phyloP scores from a whole-genome alignment of 495 filamentous ascomycete genomes.

The Patellaria atrata region DNA sequence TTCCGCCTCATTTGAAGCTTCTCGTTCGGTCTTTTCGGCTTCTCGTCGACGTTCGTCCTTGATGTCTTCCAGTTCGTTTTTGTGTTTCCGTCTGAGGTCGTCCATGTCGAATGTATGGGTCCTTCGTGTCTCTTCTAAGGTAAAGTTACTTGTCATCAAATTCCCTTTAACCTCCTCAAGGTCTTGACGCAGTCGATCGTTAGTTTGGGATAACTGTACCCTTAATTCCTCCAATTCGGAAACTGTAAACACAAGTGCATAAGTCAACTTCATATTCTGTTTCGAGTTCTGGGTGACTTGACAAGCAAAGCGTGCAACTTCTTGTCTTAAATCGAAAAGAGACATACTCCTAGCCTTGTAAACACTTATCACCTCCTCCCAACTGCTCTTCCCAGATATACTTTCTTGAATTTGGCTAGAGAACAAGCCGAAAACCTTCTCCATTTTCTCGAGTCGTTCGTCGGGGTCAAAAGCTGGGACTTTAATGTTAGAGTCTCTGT shows the following conservation, averaged over 20 bases:
- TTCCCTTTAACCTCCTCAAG: constrained; percentile 41
- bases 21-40: constrained; percentile 11
- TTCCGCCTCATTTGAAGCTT: constrained; percentile 31
- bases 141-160: constrained; percentile 27
- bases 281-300: neutral
- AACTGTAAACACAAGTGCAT: constrained; percentile 35
- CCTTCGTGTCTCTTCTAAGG: constrained; percentile 36
- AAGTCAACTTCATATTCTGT: constrained; percentile 8
- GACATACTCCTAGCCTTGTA: constrained; percentile 61
- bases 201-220: constrained; percentile 40
- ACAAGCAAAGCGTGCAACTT: neutral
- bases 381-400: constrained; percentile 41
- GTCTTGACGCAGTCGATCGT: constrained; percentile 41
- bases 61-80: constrained; percentile 24
- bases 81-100: constrained; percentile 32
- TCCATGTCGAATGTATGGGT: constrained; percentile 45
- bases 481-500: constrained; percentile 51
- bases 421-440: constrained; percentile 44
- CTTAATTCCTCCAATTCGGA: constrained; percentile 48
- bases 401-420: constrained; percentile 47
- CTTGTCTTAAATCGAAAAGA: constrained; percentile 2
- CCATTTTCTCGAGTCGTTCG: constrained; percentile 48
- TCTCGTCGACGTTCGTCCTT: constrained; percentile 20
- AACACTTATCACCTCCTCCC: constrained; percentile 54
- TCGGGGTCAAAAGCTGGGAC: constrained; percentile 61